A percentile compares a stretch with the other conserved stretches of the same genome.
Conservation (phyloP, 2,329 filamentous ascomycete genomes). For the Xylariaceae sp. region DNA sequence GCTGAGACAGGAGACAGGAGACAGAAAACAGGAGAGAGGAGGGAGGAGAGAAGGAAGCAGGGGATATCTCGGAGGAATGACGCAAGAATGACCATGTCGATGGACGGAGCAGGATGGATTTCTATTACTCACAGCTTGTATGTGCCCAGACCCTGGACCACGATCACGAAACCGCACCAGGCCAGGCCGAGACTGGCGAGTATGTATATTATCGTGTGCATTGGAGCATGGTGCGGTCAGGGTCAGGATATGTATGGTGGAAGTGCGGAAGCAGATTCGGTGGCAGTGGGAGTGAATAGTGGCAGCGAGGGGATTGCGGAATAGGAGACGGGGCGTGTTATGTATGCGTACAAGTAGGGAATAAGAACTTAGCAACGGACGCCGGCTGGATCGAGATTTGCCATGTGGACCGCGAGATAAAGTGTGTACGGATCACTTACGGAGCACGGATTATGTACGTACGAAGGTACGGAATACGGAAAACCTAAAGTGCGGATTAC, state of each 20-base stretch:
- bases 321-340: background rate
- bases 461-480: too few species aligned
- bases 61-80: background rate
- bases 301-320: background rate
- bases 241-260: background rate
- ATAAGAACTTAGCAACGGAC: background rate
- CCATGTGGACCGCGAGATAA: background rate
- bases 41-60: background rate
- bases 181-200: conserved; percentile 45
- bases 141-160: conserved; percentile 53
- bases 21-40: background rate
- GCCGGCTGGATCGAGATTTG: background rate
- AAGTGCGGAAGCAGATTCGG: background rate
- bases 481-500: too few species aligned
- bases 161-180: conserved; percentile 49
- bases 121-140: conserved; percentile 46
- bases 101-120: too few species aligned
- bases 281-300: background rate
- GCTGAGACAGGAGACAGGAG: background rate
- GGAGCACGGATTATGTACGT: too few species aligned
- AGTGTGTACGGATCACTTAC: too few species aligned
- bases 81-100: too few species aligned
- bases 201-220: conserved; percentile 25
- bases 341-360: background rate
- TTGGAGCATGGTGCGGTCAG: conserved; percentile 21